Conservation (phyloP, 306 rosid species). For the Medicago lupulina region DNA sequence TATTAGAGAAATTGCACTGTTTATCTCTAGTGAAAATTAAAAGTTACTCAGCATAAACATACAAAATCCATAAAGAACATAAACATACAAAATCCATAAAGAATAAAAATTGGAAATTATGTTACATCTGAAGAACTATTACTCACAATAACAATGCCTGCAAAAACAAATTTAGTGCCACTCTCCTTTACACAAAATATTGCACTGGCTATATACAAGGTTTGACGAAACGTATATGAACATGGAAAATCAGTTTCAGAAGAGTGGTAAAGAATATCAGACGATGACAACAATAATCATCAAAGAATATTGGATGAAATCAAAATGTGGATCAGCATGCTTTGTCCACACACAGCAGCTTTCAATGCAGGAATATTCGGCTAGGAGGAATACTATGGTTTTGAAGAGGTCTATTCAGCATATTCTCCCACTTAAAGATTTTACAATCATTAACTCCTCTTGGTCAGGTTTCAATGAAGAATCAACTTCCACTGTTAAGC, state of each 20-base stretch:
- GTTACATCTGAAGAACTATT: slow-evolving; percentile 27
- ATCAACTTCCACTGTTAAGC: slow-evolving; percentile 30
- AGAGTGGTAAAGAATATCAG: slow-evolving; percentile 37
- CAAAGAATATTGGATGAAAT: slow-evolving; percentile 35
- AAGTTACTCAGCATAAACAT: not conserved
- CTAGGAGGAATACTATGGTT: slow-evolving; percentile 1
- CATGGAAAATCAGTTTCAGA: slow-evolving; percentile 38
- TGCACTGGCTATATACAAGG: slow-evolving; percentile 28
- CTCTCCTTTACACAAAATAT: slow-evolving; percentile 34
- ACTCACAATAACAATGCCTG: slow-evolving; percentile 22
- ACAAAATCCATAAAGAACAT: not conserved
- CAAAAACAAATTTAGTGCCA: slow-evolving; percentile 24
- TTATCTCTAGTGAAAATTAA: not conserved
- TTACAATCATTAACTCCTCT: slow-evolving; percentile 22
- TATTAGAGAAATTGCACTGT: slow-evolving; percentile 12
- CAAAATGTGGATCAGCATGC: slow-evolving; percentile 35
- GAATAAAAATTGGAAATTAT: not conserved
- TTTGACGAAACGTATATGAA: slow-evolving; percentile 26
- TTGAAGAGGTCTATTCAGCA: slow-evolving; percentile 34
- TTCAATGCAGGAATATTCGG: slow-evolving; percentile 31
- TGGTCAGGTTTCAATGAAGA: slow-evolving; percentile 31
- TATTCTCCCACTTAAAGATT: slow-evolving; percentile 19
- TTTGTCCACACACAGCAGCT: slow-evolving; percentile 25
- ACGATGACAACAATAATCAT: not conserved
- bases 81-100: slow-evolving; percentile 9